Base-by-base conservation (phyloP, 176 grass and related monocot species). In the Alopecurus myosuroides region DNA sequence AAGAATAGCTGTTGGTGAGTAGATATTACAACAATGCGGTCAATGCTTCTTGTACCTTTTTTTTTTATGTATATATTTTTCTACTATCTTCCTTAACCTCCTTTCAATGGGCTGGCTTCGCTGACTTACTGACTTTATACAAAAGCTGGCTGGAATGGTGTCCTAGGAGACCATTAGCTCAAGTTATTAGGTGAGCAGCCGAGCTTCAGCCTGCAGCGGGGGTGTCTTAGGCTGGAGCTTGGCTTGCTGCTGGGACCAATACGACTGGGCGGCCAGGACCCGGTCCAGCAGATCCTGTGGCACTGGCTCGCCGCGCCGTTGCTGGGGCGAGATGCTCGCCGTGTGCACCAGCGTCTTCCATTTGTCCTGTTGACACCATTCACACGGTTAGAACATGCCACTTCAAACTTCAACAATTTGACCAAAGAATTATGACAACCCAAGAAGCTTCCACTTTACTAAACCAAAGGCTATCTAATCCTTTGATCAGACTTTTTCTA, bases 261-360 rank as follows among this genome's bases (percentile, higher is more conserved):
- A 96, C 34, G 91, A 81, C 79, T 98, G 97, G 46, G 97, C 78
- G 0, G 89, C 89, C 55, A 98, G 97, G 19, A 98, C 97, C 69
- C 97, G 77, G 81, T 98, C 97, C 33, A 98, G 91, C 76, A 98
- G 88, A 28, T 94, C 93, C 74, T 98, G 97, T 30, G 97, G 97
- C 57, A 98, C 97, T 0, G 97, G 97, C 88, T 95, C 93, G 14
- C 97, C 97, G 36, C 97, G 89, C 86, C 97, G 88, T 42, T 95
- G 97, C 82, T 98, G 97, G 2, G 97, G 93, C 72, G 97, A 93
- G 75, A 98, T 98, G 83, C 91, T 95, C 36, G 97, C 97, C 42
- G 97, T 98, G 88, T 98, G 97, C 39, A 98, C 97, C 75, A 98
- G 76, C 58, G 97, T 98, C 89, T 98, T 98, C 97, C 97, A 98